These are phyloP conservation scores for Cyberlindnera veronae DNA, from an alignment of 805 yeast species.

Conservation along the genomic window DNA sequence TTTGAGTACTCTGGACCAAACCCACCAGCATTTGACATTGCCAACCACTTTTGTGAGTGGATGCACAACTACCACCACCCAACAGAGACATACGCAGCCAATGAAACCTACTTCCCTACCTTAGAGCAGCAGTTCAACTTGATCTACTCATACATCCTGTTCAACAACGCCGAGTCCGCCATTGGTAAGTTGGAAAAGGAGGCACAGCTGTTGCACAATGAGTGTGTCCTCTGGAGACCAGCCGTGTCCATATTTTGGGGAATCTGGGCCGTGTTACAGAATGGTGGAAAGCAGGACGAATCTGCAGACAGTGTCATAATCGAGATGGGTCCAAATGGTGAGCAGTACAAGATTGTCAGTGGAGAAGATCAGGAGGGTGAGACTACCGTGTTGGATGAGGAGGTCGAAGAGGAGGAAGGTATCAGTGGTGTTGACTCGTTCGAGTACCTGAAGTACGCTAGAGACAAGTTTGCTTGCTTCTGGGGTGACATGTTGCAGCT, in stretches of 20 bases:
- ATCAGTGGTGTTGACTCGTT: constrained; percentile 54
- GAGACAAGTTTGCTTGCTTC: constrained; percentile 68
- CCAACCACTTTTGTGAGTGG: constrained; percentile 96
- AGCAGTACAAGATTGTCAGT: constrained; percentile 37
- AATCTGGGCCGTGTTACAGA: constrained; percentile 88
- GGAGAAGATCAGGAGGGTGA: constrained; percentile 26
- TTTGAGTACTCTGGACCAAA: constrained; percentile 95
- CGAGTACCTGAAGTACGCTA: constrained; percentile 71
- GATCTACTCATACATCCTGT: constrained; percentile 56
- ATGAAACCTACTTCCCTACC: constrained; percentile 60
- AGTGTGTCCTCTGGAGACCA: constrained; percentile 75
- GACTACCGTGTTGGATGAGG: constrained; percentile 27
- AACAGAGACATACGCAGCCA: constrained; percentile 39
- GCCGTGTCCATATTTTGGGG: constrained; percentile 79
- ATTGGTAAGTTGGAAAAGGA: constrained; percentile 37
- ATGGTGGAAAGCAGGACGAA: constrained; percentile 36
- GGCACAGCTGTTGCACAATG: constrained; percentile 55
- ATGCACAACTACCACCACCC: constrained; percentile 82
- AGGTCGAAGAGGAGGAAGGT: constrained; percentile 22
- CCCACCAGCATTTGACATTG: constrained; percentile 83
- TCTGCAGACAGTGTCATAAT: constrained; percentile 30
- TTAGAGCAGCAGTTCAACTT: constrained; percentile 66
- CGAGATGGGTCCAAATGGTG: constrained; percentile 56
- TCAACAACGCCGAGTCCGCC: constrained; percentile 13
- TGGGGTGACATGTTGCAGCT: constrained; percentile 71